Evolutionary conservation across 108 stramenopile species (phyloP).

Genomic region (Schizochytrium sp.): DNA sequence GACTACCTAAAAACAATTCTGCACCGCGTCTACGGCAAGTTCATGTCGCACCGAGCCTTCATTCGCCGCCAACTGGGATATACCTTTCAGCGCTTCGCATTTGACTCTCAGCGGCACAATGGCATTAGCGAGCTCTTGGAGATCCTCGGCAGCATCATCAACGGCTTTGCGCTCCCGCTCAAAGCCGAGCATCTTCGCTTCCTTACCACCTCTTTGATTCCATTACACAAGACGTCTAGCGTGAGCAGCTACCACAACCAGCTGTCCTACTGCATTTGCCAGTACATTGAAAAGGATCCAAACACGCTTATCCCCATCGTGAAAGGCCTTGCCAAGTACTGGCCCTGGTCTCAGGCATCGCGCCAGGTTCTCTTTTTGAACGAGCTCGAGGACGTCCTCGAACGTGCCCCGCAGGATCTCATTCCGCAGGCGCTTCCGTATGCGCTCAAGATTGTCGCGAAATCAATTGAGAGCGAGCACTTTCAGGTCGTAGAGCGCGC

Average conservation of each 20-base stretch:
- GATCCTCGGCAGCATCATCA: conserved; percentile 94
- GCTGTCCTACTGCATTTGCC: conserved; percentile 97
- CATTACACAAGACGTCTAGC: conserved; percentile 94
- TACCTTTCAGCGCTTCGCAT: conserved; percentile 90
- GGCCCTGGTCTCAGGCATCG: conserved; percentile 86
- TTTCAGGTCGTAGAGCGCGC: conserved; percentile 91
- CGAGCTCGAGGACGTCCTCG: conserved; percentile 94
- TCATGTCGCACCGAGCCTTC: conserved; percentile 94
- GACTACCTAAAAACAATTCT: conserved; percentile 98
- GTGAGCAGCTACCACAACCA: conserved; percentile 97
- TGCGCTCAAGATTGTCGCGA: conserved; percentile 76
- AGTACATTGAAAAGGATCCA: conserved; percentile 99
- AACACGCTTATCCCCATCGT: conserved; percentile 91
- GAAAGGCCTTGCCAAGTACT: conserved; percentile 88
- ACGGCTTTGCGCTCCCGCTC: conserved; percentile 90
- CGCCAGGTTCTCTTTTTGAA: conserved; percentile 94
- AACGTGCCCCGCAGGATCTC: conserved; percentile 78
- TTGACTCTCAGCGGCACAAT: conserved; percentile 92
- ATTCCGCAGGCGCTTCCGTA: conserved; percentile 69
- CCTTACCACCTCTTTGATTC: conserved; percentile 84
- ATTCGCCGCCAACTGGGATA: conserved; percentile 92
- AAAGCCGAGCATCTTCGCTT: conserved; percentile 97
- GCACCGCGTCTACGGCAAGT: conserved; percentile 97
- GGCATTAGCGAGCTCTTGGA: conserved; percentile 95
- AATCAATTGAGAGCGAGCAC: conserved; percentile 84